These are phyloP conservation scores for Komagataea norvegica DNA, from an alignment of 1,139 yeast genomes.

Conservation along the genomic window DNA sequence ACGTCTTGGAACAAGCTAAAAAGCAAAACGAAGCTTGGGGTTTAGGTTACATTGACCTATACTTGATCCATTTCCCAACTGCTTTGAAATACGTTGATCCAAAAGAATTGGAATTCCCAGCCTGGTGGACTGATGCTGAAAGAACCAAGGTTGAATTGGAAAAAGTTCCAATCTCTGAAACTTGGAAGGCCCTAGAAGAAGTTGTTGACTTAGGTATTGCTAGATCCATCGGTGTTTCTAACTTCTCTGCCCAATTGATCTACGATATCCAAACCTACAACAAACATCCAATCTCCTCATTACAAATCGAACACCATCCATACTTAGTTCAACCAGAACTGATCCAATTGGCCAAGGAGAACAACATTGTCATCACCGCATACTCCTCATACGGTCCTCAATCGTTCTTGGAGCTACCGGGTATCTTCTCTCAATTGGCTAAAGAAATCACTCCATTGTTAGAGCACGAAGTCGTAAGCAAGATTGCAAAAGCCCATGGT, in stretches of 20 bases:
- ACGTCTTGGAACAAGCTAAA: constrained; percentile 58
- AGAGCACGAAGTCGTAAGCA: constrained; percentile 24
- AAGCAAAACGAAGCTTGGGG: constrained; percentile 51
- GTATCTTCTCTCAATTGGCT: constrained; percentile 40
- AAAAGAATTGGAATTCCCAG: constrained; percentile 54
- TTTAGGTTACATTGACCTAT: constrained; percentile 67
- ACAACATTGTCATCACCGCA: constrained; percentile 69
- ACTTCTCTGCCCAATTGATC: constrained; percentile 70
- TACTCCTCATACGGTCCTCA: constrained; percentile 89
- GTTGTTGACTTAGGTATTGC: constrained; percentile 58
- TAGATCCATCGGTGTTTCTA: constrained; percentile 78
- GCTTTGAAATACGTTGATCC: constrained; percentile 66
- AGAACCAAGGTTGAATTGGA: constrained; percentile 57
- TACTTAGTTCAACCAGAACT: constrained; percentile 75
- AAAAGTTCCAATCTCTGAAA: constrained; percentile 65
- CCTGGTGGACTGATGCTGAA: constrained; percentile 47
- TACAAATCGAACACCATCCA: constrained; percentile 66
- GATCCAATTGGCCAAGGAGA: constrained; percentile 54
- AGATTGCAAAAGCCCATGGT: constrained; percentile 31
- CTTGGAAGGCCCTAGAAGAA: constrained; percentile 76
- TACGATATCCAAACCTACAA: constrained; percentile 71
- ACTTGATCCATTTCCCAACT: constrained; percentile 77
- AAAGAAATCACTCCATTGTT: constrained; percentile 48
- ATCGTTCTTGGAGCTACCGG: constrained; percentile 60
- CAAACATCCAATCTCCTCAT: constrained; percentile 58